Evolutionary conservation across 2,329 filamentous ascomycete genomes (phyloP), one percentile per base, ranked within the genome.

Genomic region (Alternaria angustiovoidea): DNA sequence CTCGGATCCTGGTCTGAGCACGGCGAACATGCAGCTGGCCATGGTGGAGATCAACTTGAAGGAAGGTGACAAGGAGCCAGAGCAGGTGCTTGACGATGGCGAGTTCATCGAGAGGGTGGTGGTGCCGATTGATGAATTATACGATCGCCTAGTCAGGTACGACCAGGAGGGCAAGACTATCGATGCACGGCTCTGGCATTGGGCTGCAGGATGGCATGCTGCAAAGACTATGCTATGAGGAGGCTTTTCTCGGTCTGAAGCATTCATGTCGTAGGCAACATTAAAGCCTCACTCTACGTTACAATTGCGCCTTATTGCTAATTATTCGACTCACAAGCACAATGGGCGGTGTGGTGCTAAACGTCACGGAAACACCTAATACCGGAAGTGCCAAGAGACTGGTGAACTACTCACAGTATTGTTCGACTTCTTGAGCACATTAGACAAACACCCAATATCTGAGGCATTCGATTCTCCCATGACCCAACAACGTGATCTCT

Each of bases 61-160:
- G 11, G 83, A 84, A 62, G 83, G 80, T 3, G 81, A 84, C 28
- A 65, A 69, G 66, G 76, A 82, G 77, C 87, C 87, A 0, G 82
- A 86, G 77, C 87, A 88, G 76, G 79, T 82, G 51, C 77, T 88
- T 34, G 86, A 89, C 58, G 86, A 88, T 52, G 87, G 86, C 9
- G 87, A 88, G 77, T 83, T 86, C 69, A 89, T 89, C 61, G 81
- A 88, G 76, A 77, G 85, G n/a, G 83, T 88, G 1, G 80, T 88
- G 20, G 82, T 89, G 51, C 86, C 86, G 44, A 71, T 89, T 14
- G 72, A 78, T 22, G 84, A 87, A 70, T 75, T 89, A 43, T 88
- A 87, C 72, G 81, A 85, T 34, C 80, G 83, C 54, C 72, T 89
- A 58, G 82, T 79, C 52, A 72, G 78, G 76, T 82, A 79, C 54